Percentiles rank a stretch among this genome's conserved stretches.
phyloP scores from a whole-genome alignment of 139 green algal species.

The Chlamydomonas sphaeroides region DNA sequence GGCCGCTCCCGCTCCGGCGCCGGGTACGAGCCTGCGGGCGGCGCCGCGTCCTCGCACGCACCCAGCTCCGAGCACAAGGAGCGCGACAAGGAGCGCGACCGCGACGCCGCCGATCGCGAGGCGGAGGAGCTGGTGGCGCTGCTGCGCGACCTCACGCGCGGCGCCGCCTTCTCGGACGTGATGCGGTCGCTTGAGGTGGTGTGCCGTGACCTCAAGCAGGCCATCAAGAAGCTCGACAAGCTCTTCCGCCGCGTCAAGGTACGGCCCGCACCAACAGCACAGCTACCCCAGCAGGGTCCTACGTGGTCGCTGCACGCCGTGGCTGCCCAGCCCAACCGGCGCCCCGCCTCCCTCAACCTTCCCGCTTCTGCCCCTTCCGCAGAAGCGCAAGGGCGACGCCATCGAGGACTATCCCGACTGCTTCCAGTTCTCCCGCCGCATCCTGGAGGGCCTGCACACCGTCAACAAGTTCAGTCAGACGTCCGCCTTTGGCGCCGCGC shows the following conservation, averaged over 20 bases:
- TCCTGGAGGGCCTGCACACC: conserved; percentile 55
- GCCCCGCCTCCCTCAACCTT: not conserved
- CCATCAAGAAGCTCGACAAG: conserved; percentile 71
- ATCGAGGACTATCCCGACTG: conserved; percentile 59
- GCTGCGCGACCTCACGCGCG: conserved; percentile 56
- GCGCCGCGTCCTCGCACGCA: not conserved
- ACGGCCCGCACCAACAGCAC: not conserved
- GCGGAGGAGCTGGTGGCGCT: conserved; percentile 49
- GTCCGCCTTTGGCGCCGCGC: conserved; percentile 27
- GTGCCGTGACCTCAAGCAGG: conserved; percentile 54
- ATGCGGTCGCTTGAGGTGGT: conserved; percentile 54
- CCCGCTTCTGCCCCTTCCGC: not conserved
- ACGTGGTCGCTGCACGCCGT: not conserved
- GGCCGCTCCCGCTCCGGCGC: too few species aligned
- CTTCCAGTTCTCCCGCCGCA: conserved; percentile 44
- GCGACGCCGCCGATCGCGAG: conserved; percentile 46
- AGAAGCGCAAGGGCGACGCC: conserved; percentile 60
- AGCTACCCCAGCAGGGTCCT: too few species aligned
- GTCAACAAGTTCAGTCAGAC: conserved; percentile 57
- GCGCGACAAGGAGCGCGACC: too few species aligned
- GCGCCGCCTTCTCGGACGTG: conserved; percentile 60
- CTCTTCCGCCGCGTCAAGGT: conserved; percentile 52
- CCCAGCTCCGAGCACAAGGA: not conserved
- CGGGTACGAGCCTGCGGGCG: not conserved
- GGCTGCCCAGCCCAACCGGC: too few species aligned